These are phyloP conservation scores for Torrubiellomyces zombiae DNA, from an alignment of 2,329 filamentous ascomycete species.

Conservation along the genomic window DNA sequence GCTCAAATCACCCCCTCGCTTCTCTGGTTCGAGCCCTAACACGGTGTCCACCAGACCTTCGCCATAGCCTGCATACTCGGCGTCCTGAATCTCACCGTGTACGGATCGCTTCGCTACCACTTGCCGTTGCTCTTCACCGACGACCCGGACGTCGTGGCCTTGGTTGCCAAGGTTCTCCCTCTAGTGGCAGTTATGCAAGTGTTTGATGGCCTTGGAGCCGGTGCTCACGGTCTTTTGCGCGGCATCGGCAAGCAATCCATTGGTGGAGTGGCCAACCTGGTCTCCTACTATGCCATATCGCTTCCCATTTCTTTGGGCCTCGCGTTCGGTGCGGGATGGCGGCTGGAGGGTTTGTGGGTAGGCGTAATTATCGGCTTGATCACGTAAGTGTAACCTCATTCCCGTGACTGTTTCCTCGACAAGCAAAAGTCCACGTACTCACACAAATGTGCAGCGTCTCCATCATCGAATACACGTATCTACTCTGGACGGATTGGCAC, in stretches of 20 bases:
- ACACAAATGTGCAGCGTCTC: constrained; percentile 23
- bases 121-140: constrained; percentile 68
- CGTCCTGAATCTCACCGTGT: constrained; percentile 56
- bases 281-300: constrained; percentile 74
- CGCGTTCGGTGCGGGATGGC: constrained; percentile 63
- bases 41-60: constrained; percentile 28
- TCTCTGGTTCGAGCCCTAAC: not conserved
- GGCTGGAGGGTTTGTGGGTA: constrained; percentile 65
- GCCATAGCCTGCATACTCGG: constrained; percentile 54
- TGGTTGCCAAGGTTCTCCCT: constrained; percentile 57
- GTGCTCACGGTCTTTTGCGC: constrained; percentile 69
- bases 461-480: constrained; percentile 35
- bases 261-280: constrained; percentile 74
- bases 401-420: not conserved
- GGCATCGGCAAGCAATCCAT: constrained; percentile 81
- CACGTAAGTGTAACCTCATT: constrained; percentile 27
- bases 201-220: constrained; percentile 65
- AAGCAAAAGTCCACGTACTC: constrained; percentile 1
- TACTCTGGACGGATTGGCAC: constrained; percentile 36
- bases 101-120: constrained; percentile 50
- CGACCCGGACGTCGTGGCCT: constrained; percentile 49
- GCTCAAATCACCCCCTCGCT: constrained; percentile 2
- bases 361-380: constrained; percentile 59
- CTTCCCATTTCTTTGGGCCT: constrained; percentile 69
- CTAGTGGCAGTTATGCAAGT: constrained; percentile 79